Evolutionary conservation across 2,329 filamentous ascomycete species (phyloP), one percentile per base, ranked within the genome.

Genomic region (Chaetoscypha palmicola): DNA sequence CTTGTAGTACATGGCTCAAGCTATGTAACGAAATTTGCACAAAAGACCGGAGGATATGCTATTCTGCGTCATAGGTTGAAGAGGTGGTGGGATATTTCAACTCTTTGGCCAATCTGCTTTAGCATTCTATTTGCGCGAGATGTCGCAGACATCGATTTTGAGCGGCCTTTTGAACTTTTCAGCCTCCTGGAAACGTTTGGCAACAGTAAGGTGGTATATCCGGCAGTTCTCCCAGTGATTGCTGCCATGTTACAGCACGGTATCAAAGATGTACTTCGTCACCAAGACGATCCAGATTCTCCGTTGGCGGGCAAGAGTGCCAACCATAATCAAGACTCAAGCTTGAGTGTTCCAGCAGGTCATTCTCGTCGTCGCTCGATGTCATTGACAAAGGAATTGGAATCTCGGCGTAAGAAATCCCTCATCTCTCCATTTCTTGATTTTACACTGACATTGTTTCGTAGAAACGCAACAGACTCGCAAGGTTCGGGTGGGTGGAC

Each of bases 201-300:
- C 36, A 77, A 73, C 43, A 70, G 76, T 42, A 79, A 76, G 32
- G 76, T 96, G 12, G 71, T 76, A 1, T 86, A 88, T 58, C 80
- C 88, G 0, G 89, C 94, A 45, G 78, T 88, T 5, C 68, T 96
- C 19, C 75, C 83, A 0, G 81, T 94, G 9, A 83, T 98, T 35
- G 82, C 81, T 4, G 77, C 82, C 0, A 94, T 98, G 89, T 68
- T 98, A 2, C 86, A 94, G 59, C 81, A 85, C 58, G 91, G 89
- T 0, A 64, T 97, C 17, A 84, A 86, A 50, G 77, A 83, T 45
- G 70, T 86, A 5, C 70, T 82, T 41, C 77, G 74, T 50, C 72
- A 79, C 20, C 76, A 81, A 50, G 72, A 76, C 43, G 74, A 80
- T 49, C 71, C 76, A 1, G 72, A 76, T 40, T 80, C 77, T 1